Evolutionary conservation across 2,329 filamentous ascomycete genomes (phyloP).

Genomic region (Trichoderma hamatum): DNA sequence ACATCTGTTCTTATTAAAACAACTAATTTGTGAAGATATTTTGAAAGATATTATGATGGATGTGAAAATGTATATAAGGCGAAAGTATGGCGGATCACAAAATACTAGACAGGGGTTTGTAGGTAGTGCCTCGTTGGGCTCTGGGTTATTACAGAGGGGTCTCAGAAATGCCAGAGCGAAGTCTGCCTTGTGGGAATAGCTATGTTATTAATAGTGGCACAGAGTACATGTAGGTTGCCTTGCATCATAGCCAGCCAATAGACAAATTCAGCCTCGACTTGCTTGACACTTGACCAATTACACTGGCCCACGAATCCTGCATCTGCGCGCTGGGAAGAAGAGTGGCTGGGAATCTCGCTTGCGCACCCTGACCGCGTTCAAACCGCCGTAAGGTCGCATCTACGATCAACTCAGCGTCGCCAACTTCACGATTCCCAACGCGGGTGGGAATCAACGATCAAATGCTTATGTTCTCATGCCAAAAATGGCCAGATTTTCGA

Average conservation of each 20-base stretch:
- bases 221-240: not conserved
- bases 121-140: not conserved
- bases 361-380: not conserved
- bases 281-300: not conserved
- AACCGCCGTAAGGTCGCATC: not conserved
- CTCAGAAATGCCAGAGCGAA: not conserved
- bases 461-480: no score
- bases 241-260: not conserved
- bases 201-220: not conserved
- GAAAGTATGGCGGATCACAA: not conserved
- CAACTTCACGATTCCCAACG: no score
- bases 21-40: not conserved
- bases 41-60: not conserved
- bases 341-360: not conserved
- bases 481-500: no score
- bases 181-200: not conserved
- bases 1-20: slow-evolving; percentile 27
- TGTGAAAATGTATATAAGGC: not conserved
- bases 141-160: not conserved
- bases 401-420: not conserved
- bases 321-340: not conserved
- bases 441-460: no score
- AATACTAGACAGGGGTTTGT: not conserved
- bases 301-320: not conserved
- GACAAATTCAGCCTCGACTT: not conserved